Base-by-base conservation (phyloP, 805 yeast genomes). In the Starmerella roubikii region DNA sequence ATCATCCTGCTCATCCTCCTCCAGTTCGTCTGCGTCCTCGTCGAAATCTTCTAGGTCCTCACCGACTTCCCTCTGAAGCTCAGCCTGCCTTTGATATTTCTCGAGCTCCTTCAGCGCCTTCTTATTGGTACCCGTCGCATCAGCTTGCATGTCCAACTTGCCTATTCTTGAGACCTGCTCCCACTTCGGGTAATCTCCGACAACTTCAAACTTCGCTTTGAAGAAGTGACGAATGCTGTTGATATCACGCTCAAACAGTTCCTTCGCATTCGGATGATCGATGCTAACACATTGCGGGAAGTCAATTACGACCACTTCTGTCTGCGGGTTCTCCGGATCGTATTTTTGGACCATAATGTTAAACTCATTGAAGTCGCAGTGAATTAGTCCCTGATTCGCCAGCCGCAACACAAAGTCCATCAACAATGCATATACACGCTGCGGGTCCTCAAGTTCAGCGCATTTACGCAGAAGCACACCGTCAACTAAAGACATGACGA, bases 261-360 rank as follows among this genome's bases (percentile, higher is more conserved):
- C 71, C 46, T 78, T 78, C 6, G 97, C 96, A 56, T 91, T 95
- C 3, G 66, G 68, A 55, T 91, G 99, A 48, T 80, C 86, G 33
- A 82, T 81, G 18, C 95, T 83, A 15, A 91, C 80, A 73, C 96
- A 88, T 61, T 91, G 99, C 3, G 99, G 99, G 67, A 91, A 91
- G 67, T 91, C 99, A 53, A 91, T 88, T 21, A 91, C 94, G 17
- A 86, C 78, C 52, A 85, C 83, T 35, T 82, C 91, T 31, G 63
- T 61, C 39, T 76, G 82, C 7, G 66, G 64, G 32, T 50, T 32
- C 29, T 49, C 52, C 24, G 57, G 58, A 26, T 55, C 54, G 30
- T 56, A 48, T 46, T 79, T 79, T 30, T 80, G 67, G 23, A 84
- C 76, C 71, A 91, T 83, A 50, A 91, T 84, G 58, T 91, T 91